A percentile compares a stretch with the other conserved stretches of the same genome.
These are phyloP conservation scores for Pueraria montana DNA, from an alignment of 306 rosid species.

Conservation along the genomic window DNA sequence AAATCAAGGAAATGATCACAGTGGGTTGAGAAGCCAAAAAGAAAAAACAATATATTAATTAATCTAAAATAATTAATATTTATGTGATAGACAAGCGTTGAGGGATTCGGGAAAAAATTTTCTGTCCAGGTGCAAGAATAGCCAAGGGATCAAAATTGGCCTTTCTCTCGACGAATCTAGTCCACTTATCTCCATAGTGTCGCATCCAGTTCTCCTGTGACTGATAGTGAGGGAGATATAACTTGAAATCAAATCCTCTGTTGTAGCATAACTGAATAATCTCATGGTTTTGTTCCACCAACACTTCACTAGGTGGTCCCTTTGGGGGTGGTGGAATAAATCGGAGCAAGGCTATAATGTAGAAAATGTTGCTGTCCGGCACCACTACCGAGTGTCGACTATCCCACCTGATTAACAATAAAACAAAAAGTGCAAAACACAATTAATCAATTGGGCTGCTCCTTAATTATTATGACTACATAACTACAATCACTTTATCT, in stretches of 20 bases:
- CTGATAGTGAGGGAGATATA: conserved; percentile 84
- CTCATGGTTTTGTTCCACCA: conserved; percentile 76
- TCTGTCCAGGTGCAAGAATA: conserved; percentile 91
- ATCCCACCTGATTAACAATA: conserved; percentile 79
- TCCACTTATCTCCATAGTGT: conserved; percentile 84
- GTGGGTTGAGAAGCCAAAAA: background rate
- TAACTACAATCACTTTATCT: background rate
- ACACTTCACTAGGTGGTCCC: conserved; percentile 55
- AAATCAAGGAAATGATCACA: conserved; percentile 19
- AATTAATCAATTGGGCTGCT: conserved; percentile 15
- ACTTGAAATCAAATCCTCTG: conserved; percentile 74
- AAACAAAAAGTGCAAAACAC: background rate
- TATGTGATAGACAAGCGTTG: conserved; percentile 44
- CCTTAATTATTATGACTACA: background rate
- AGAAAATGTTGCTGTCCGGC: conserved; percentile 88
- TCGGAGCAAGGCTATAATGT: conserved; percentile 85
- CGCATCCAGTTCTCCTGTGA: conserved; percentile 77
- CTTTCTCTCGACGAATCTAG: conserved; percentile 68
- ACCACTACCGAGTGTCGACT: conserved; percentile 74
- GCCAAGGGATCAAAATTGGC: conserved; percentile 80
- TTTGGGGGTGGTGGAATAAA: conserved; percentile 69
- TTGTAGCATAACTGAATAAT: conserved; percentile 64
- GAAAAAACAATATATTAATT: background rate
- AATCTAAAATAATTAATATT: background rate
- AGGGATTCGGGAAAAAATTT: conserved; percentile 68